Percentiles rank a stretch among this genome's conserved stretches.
phyloP scores from a whole-genome alignment of 805 yeast genomes.

The fission yeast (Schizosaccharomyces pombe) region DNA sequence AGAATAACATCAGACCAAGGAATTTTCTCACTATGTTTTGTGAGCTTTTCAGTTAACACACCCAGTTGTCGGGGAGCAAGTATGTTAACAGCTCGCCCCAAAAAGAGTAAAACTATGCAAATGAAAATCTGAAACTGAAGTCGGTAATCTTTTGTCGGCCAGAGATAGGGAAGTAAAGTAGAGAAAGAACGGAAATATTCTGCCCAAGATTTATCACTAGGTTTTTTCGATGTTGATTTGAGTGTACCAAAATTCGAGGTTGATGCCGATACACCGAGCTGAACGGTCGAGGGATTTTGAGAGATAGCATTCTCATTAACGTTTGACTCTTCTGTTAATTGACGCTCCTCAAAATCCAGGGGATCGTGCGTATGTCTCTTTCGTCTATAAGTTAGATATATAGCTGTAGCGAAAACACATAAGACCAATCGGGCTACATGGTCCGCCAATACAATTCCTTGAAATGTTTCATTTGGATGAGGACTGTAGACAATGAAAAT shows the following conservation, averaged over 20 bases:
- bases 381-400: background rate
- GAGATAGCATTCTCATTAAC: background rate
- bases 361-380: background rate
- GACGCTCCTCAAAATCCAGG: background rate
- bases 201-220: background rate
- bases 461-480: background rate
- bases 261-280: background rate
- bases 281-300: background rate
- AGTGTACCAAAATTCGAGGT: too few species aligned
- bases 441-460: background rate
- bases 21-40: slow-evolving; percentile 2
- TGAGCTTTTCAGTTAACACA: slow-evolving; percentile 7
- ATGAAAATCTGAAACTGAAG: slow-evolving; percentile 7
- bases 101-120: slow-evolving; percentile 7
- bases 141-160: slow-evolving; percentile 8
- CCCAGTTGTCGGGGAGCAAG: slow-evolving; percentile 10
- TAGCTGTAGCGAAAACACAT: background rate
- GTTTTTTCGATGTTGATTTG: too few species aligned
- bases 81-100: slow-evolving; percentile 8
- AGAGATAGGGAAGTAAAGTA: slow-evolving; percentile 8
- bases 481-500: background rate
- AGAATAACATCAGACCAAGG: slow-evolving; percentile 8
- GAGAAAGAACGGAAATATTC: background rate
- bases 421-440: background rate
- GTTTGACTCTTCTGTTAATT: background rate